phyloP scores from a whole-genome alignment of 176 grass and related monocot species.

The Carex pumila region DNA sequence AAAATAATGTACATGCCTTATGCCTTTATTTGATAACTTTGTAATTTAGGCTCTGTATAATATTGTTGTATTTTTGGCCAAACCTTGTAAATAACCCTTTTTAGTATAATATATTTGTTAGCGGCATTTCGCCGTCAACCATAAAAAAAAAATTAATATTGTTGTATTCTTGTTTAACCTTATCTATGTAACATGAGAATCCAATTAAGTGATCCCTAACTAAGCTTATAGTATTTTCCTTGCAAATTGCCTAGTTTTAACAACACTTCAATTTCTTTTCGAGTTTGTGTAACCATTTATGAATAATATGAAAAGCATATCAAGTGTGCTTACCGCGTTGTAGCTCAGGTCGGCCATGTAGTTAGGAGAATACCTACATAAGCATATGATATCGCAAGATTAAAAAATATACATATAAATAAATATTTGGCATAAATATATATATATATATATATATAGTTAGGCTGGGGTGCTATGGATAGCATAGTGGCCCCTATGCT shows the following conservation, averaged over 20 bases:
- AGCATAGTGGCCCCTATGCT: too few relatives aligned
- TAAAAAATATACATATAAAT: not conserved
- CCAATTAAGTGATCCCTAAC: too few relatives aligned
- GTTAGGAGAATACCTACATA: constrained; percentile 65
- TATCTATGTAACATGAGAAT: too few relatives aligned
- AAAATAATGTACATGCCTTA: not conserved
- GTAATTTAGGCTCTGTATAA: too few relatives aligned
- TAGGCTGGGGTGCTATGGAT: too few relatives aligned
- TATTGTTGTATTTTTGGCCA: too few relatives aligned
- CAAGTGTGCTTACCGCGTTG: constrained; percentile 46
- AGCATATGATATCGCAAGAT: not conserved
- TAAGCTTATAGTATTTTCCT: not conserved
- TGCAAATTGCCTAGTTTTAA: not conserved
- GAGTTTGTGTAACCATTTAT: not conserved
- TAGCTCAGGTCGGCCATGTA: constrained; percentile 80
- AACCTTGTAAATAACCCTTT: too few relatives aligned
- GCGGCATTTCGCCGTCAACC: too few relatives aligned
- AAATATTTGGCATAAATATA: not conserved
- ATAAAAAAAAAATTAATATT: too few relatives aligned
- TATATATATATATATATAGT: too few relatives aligned
- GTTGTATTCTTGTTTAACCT: too few relatives aligned
- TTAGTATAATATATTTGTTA: too few relatives aligned
- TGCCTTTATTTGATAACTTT: not conserved
- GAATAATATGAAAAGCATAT: not conserved
- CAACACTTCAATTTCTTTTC: not conserved